phyloP scores from a whole-genome alignment of 306 rosid species.

The Comarum palustre region DNA sequence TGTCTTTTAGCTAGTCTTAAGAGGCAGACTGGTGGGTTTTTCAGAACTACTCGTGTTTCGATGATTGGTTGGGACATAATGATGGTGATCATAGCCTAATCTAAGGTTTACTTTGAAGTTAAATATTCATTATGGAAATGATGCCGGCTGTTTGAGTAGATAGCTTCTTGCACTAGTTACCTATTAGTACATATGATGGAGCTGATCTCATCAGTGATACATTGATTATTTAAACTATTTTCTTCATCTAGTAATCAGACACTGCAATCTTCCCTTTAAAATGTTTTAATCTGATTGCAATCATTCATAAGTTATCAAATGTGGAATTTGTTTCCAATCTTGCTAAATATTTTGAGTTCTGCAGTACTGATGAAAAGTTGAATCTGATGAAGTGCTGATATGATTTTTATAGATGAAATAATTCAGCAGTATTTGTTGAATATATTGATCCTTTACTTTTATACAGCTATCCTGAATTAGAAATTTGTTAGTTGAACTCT shows the following conservation, averaged over 20 bases:
- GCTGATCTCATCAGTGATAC: background rate
- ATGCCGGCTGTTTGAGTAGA: slow-evolving; percentile 20
- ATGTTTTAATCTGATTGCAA: background rate
- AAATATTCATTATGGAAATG: slow-evolving; percentile 28
- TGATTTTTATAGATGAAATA: background rate
- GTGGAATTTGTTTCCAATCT: background rate
- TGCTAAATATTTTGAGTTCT: background rate
- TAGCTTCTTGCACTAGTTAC: slow-evolving; percentile 8
- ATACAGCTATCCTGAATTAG: background rate
- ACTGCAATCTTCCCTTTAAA: background rate
- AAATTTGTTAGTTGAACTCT: slow-evolving; percentile 3
- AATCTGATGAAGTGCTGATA: background rate
- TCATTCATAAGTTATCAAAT: background rate
- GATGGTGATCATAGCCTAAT: slow-evolving; percentile 23
- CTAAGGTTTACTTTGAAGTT: slow-evolving; percentile 7
- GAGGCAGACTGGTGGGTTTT: slow-evolving; percentile 39
- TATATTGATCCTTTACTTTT: background rate
- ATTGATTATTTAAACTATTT: background rate
- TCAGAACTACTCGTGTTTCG: slow-evolving; percentile 24
- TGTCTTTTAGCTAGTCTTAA: slow-evolving; percentile 30
- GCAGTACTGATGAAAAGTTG: background rate
- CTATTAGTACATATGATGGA: slow-evolving; percentile 6
- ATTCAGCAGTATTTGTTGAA: background rate
- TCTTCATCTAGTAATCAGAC: background rate
- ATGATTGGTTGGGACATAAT: slow-evolving; percentile 37